A percentile compares a stretch with the other conserved stretches of the same genome.
These are phyloP conservation scores for Myxozyma nipponensis DNA, from an alignment of 805 yeast genomes.

Conservation along the genomic window DNA sequence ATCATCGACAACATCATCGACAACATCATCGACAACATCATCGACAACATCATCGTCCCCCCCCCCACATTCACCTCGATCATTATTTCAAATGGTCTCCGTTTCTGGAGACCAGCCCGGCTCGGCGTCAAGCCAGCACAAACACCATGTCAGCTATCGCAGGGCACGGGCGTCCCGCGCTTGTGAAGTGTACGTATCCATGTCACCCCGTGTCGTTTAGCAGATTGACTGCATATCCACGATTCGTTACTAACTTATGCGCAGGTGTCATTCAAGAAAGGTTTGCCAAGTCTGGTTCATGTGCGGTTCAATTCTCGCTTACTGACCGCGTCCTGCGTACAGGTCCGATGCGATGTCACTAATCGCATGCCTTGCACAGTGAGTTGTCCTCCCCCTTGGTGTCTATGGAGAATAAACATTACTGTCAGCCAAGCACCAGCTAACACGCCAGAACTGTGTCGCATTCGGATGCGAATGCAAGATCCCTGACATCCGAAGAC, in stretches of 20 bases:
- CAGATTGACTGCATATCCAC: constrained; percentile 2
- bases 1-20: not conserved
- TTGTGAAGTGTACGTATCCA: constrained; percentile 58
- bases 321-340: not conserved
- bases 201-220: not conserved
- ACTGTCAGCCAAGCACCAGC: no score
- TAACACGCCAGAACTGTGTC: constrained; percentile 32
- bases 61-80: not conserved
- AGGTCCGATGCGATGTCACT: constrained; percentile 49
- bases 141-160: constrained; percentile 26
- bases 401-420: not conserved
- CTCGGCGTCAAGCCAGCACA: no score
- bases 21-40: not conserved
- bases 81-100: no score
- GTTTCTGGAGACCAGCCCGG: not conserved
- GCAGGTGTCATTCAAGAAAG: constrained; percentile 30
- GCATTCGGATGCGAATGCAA: constrained; percentile 32
- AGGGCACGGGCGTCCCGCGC: constrained; percentile 62
- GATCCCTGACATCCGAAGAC: constrained; percentile 63
- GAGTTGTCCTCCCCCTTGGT: constrained; percentile 14
- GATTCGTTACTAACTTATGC: not conserved
- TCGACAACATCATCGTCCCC: not conserved
- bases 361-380: constrained; percentile 54
- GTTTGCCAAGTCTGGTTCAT: constrained; percentile 3
- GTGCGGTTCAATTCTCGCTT: not conserved